Base-by-base conservation (phyloP, 2,329 filamentous ascomycete genomes). In the Fonsecaea nubica region DNA sequence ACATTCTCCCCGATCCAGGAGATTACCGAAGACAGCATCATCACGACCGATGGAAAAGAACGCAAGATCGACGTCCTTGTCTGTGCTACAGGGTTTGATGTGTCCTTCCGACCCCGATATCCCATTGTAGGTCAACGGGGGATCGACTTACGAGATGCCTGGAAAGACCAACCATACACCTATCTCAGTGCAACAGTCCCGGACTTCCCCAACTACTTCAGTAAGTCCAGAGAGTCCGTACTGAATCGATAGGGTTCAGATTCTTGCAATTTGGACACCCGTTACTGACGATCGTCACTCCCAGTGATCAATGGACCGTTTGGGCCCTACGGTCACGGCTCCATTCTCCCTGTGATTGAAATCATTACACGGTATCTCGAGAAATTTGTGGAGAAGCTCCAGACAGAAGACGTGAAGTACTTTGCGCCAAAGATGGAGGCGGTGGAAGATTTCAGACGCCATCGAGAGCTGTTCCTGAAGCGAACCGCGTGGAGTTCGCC, bases 331-430 rank as follows among this genome's bases (percentile, higher is more conserved):
- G 75, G 74, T 0, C 73, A 76, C 30, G 65, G 67, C 69, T 69
- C 61, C 57, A 62, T 71, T 4, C 58, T 71, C 7, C 62, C 64
- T 18, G 61, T 61, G 10, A 67, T 71, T 33, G 69, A 71, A 56
- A 38, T 57, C 9, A 42, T 61, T 5, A 64, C 66, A 4, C 12
- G 18, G 12, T 71, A 71, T 53, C 53, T 80, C 69, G 80, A 77
- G 48, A 83, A 85, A 67, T 83, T 83, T 68, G 77, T 84, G 45
- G 74, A 80, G n/a, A 78, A 80, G 66, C 78, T 80, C 68, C 73
- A 83, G 55, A 80, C 79, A 66, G 84, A 84, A 75, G 71, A 83
- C 64, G 81, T 82, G 69, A 80, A 77, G 8, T 75, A 77, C 42
- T 72, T 78, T 54, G 78, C 78, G 52, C 78, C 83, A 4, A 81